These are phyloP conservation scores for Pythium diclinum DNA, from an alignment of 352 stramenopile genomes.

Conservation along the genomic window DNA sequence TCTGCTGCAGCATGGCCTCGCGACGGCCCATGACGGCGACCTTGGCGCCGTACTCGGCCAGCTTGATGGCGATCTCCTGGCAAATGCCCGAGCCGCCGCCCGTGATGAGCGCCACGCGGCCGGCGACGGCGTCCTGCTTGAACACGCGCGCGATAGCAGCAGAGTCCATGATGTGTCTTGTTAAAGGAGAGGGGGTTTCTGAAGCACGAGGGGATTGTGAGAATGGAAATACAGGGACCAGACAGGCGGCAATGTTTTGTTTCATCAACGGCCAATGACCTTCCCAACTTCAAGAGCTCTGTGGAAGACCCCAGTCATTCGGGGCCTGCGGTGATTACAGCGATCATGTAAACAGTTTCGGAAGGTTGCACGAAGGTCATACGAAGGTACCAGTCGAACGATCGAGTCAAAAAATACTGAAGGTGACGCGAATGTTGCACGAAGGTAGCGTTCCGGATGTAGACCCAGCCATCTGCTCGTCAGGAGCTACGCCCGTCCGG, in stretches of 20 bases:
- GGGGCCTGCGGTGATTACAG: constrained; percentile 1
- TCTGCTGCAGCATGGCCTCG: constrained; percentile 85
- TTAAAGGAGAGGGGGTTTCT: not conserved
- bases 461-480: not conserved
- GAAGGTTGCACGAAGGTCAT: constrained; percentile 2
- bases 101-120: constrained; percentile 89
- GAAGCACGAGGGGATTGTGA: not conserved
- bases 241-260: not conserved
- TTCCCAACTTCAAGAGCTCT: constrained; percentile 25
- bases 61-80: constrained; percentile 91
- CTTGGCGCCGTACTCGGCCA: constrained; percentile 90
- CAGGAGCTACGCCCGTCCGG: not conserved
- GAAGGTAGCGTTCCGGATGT: constrained; percentile 11
- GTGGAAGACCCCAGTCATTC: not conserved
- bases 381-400: not conserved
- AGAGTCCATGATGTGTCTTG: constrained; percentile 54
- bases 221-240: not conserved
- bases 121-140: constrained; percentile 44
- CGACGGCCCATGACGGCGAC: constrained; percentile 94
- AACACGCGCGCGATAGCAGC: constrained; percentile 52
- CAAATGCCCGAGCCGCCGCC: constrained; percentile 94
- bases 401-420: not conserved
- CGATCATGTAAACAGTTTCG: constrained; percentile 24
- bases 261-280: not conserved
- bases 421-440: constrained; percentile 15